Percentiles rank a stretch among this genome's conserved stretches.
Conservation (phyloP, 352 stramenopile species). For the Phytophthora hibernalis region DNA sequence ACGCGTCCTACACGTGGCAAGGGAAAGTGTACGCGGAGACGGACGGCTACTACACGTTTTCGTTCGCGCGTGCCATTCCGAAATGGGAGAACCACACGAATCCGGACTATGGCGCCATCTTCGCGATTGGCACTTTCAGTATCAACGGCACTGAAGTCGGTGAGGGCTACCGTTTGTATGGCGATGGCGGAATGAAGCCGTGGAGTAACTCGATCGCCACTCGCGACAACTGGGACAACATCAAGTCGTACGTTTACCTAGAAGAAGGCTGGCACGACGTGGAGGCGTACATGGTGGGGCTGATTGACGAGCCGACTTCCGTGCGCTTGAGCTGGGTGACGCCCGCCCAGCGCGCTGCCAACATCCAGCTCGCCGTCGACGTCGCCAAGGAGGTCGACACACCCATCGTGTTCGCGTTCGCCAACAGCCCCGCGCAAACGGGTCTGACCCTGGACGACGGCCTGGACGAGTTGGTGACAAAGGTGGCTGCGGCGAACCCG, state of each 20-base stretch:
- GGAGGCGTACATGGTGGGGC: slow-evolving; percentile 30
- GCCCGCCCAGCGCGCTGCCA: slow-evolving; percentile 35
- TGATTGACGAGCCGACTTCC: slow-evolving; percentile 38
- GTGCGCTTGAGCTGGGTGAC: slow-evolving; percentile 43
- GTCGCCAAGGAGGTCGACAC: slow-evolving; percentile 38
- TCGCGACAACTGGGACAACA: slow-evolving; percentile 42
- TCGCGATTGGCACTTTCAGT: slow-evolving; percentile 29
- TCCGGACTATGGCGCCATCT: slow-evolving; percentile 30
- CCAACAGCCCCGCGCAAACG: slow-evolving; percentile 35
- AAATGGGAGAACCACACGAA: slow-evolving; percentile 41
- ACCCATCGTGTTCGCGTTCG: slow-evolving; percentile 43
- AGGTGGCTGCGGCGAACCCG: slow-evolving; percentile 38
- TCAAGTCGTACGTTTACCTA: slow-evolving; percentile 41
- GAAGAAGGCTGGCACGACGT: slow-evolving; percentile 39
- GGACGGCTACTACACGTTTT: slow-evolving; percentile 41
- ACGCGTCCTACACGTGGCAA: slow-evolving; percentile 41
- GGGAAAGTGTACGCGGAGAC: slow-evolving; percentile 37
- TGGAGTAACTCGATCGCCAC: slow-evolving; percentile 45
- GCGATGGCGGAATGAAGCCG: slow-evolving; percentile 36
- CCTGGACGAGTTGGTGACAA: slow-evolving; percentile 36
- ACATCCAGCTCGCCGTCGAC: slow-evolving; percentile 42
- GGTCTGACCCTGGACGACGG: slow-evolving; percentile 38
- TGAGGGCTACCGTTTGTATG: slow-evolving; percentile 36
- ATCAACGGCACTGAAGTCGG: slow-evolving; percentile 30
- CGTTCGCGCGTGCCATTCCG: slow-evolving; percentile 34